phyloP scores from a whole-genome alignment of 305 asterid species.

The Fraxinus angustifolia region DNA sequence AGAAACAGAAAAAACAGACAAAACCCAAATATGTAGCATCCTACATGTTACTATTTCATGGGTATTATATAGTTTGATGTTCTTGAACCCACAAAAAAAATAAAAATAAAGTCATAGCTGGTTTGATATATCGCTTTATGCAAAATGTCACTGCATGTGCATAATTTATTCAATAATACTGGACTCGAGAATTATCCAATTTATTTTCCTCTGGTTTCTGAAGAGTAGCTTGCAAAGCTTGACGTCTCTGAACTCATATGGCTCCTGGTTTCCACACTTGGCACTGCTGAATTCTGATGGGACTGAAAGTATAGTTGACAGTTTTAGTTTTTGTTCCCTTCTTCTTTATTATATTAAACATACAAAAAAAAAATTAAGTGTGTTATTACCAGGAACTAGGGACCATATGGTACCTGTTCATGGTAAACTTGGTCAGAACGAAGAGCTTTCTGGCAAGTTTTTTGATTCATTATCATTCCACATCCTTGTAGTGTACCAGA shows the following conservation, averaged over 20 bases:
- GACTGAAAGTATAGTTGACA: background rate
- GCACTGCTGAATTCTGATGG: background rate
- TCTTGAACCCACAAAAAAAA: no score
- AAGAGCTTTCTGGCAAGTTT: background rate
- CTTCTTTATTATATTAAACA: background rate
- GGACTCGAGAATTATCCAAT: background rate
- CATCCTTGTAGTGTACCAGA: background rate
- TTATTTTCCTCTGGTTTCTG: background rate
- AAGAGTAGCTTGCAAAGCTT: background rate
- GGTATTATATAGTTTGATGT: no score
- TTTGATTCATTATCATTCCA: background rate
- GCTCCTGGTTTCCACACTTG: background rate
- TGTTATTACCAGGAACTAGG: background rate
- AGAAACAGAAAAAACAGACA: no score
- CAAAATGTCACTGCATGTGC: background rate
- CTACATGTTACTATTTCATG: no score
- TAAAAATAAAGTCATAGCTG: no score
- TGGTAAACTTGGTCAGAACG: background rate
- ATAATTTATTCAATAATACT: no score
- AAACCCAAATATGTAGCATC: no score
- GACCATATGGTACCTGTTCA: background rate
- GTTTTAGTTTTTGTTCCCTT: background rate
- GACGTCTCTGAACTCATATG: background rate
- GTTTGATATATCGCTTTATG: no score
- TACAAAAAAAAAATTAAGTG: background rate